Conservation (phyloP, 192 early-diverging fungal species). For the Backusella tuberculispora region DNA sequence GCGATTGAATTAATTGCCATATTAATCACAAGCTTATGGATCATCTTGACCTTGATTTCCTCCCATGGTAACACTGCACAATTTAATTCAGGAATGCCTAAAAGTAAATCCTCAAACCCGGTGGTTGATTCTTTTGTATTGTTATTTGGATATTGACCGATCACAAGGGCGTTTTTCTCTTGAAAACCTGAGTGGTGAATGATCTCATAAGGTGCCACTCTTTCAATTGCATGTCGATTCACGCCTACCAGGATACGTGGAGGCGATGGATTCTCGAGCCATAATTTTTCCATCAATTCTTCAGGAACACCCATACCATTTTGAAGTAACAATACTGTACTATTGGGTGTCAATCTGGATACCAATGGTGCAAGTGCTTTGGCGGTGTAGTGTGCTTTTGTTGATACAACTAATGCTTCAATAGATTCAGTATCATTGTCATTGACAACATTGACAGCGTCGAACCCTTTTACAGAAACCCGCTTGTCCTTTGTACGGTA, state of each 20-base stretch:
- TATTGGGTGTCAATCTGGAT: slow-evolving; percentile 42
- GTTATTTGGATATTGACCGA: not conserved
- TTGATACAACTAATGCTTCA: slow-evolving; percentile 53
- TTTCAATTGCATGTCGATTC: slow-evolving; percentile 32
- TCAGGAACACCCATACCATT: slow-evolving; percentile 69
- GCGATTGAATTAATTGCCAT: slow-evolving; percentile 69
- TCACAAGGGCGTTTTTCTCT: slow-evolving; percentile 5
- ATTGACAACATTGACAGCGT: not conserved
- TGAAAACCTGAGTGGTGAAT: slow-evolving; percentile 32
- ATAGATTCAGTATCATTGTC: slow-evolving; percentile 39
- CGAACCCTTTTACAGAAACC: not conserved
- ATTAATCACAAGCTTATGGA: slow-evolving; percentile 68
- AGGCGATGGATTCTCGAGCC: not conserved
- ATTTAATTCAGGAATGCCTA: slow-evolving; percentile 32
- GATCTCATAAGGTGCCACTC: slow-evolving; percentile 31
- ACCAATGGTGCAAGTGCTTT: slow-evolving; percentile 49
- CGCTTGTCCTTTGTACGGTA: slow-evolving; percentile 11
- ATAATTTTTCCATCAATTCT: slow-evolving; percentile 41
- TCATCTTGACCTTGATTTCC: slow-evolving; percentile 47
- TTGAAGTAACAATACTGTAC: slow-evolving; percentile 61
- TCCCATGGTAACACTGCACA: slow-evolving; percentile 42
- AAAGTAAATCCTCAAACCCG: not conserved
- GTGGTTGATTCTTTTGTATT: too few species aligned
- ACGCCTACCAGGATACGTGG: slow-evolving; percentile 30
- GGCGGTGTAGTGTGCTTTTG: slow-evolving; percentile 64